These are phyloP conservation scores for Melanogaster broomeanus DNA, from an alignment of 768 basidiomycete genomes.

Conservation along the genomic window DNA sequence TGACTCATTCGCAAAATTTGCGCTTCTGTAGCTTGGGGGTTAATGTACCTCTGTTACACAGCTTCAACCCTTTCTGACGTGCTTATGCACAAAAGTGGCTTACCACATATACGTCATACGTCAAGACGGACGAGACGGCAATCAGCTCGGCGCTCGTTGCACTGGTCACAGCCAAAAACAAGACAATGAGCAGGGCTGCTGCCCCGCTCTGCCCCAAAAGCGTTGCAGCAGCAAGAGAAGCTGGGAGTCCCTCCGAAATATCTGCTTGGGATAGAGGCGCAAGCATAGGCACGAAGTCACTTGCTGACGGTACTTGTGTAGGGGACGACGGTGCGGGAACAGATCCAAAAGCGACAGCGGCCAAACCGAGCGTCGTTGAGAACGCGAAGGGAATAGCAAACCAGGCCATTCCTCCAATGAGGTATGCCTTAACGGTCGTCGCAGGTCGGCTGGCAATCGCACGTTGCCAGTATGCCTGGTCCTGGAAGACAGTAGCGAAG, in stretches of 20 bases:
- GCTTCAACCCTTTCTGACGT: background rate
- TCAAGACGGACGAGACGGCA: constrained; percentile 81
- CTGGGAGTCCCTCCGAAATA: constrained; percentile 86
- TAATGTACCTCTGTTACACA: constrained; percentile 65
- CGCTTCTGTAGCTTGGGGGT: constrained; percentile 73
- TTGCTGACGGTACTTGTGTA: constrained; percentile 47
- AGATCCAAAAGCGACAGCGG: constrained; percentile 78
- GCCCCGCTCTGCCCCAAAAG: constrained; percentile 82
- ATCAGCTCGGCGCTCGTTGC: constrained; percentile 91
- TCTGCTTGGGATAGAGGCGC: constrained; percentile 53
- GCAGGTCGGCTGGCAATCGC: constrained; percentile 86
- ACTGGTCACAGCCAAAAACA: constrained; percentile 86
- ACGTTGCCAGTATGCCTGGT: constrained; percentile 88
- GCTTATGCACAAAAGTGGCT: background rate
- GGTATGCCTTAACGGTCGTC: constrained; percentile 87
- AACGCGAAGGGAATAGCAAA: constrained; percentile 88
- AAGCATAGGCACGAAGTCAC: constrained; percentile 44
- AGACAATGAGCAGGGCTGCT: constrained; percentile 71
- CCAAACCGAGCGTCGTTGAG: constrained; percentile 84
- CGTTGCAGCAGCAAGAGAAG: constrained; percentile 81
- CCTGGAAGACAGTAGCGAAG: constrained; percentile 65
- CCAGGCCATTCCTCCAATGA: constrained; percentile 90
- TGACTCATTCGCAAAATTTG: constrained; percentile 75
- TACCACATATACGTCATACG: constrained; percentile 85
- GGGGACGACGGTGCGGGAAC: constrained; percentile 31